Conservation (phyloP, 2,329 filamentous ascomycete species). For the Xylariaceae sp. region DNA sequence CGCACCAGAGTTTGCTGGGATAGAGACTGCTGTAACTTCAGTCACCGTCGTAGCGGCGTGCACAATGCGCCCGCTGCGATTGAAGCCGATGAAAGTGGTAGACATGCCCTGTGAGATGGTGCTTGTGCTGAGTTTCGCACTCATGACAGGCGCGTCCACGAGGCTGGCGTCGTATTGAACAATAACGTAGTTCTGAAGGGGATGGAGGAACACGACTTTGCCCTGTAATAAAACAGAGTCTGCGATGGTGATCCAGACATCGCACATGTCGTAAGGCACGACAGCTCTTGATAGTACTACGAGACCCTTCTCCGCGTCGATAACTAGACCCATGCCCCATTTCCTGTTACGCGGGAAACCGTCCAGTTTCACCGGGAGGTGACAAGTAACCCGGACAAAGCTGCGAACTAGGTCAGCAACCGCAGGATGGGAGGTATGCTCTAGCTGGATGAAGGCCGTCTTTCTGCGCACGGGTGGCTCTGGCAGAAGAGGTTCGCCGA, state of each 20-base stretch:
- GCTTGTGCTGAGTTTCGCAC: slow-evolving; percentile 73
- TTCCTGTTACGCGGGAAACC: slow-evolving; percentile 95
- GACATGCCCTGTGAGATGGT: slow-evolving; percentile 88
- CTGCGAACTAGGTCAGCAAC: slow-evolving; percentile 92
- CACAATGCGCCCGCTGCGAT: slow-evolving; percentile 88
- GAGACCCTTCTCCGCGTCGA: slow-evolving; percentile 91
- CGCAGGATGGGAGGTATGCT: slow-evolving; percentile 79
- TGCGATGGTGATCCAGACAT: slow-evolving; percentile 92
- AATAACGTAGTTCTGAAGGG: slow-evolving; percentile 93
- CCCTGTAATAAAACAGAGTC: slow-evolving; percentile 93
- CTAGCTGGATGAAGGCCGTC: slow-evolving; percentile 87
- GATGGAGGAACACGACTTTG: slow-evolving; percentile 93
- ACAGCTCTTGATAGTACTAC: slow-evolving; percentile 92
- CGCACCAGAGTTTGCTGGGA: slow-evolving; percentile 86
- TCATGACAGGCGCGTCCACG: slow-evolving; percentile 90
- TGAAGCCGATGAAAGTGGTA: slow-evolving; percentile 97
- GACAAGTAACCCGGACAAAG: slow-evolving; percentile 88
- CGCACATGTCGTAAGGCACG: slow-evolving; percentile 92
- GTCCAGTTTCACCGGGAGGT: slow-evolving; percentile 92
- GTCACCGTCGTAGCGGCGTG: slow-evolving; percentile 93
- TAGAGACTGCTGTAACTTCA: slow-evolving; percentile 94
- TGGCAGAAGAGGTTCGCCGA: slow-evolving; percentile 75
- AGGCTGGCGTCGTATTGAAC: slow-evolving; percentile 90
- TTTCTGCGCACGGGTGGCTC: slow-evolving; percentile 65
- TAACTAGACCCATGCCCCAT: slow-evolving; percentile 93